phyloP scores from a whole-genome alignment of 2,329 filamentous ascomycete species.

The Aspergillus spinulosporus region DNA sequence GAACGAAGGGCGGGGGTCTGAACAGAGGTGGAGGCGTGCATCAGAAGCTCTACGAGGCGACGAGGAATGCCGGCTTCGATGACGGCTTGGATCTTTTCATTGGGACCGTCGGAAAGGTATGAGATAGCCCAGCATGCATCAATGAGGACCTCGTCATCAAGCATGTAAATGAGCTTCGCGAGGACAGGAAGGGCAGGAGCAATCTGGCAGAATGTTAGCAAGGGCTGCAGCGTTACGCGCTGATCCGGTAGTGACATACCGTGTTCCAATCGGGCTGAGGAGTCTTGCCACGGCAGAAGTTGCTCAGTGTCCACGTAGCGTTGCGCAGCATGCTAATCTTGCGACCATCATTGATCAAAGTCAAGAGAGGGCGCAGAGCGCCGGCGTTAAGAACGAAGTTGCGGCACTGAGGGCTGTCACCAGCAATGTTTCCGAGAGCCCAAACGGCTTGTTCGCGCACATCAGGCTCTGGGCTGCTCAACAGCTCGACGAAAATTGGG shows the following conservation, averaged over 20 bases:
- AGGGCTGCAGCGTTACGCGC: neutral
- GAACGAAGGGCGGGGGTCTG: conserved; percentile 96
- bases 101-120: conserved; percentile 94
- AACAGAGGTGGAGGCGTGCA: conserved; percentile 97
- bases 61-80: conserved; percentile 98
- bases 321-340: conserved; percentile 99
- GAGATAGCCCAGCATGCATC: conserved; percentile 99
- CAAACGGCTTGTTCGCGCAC: conserved; percentile 97
- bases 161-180: conserved; percentile 94
- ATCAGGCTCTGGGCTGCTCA: conserved; percentile 94
- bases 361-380: conserved; percentile 85
- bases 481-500: conserved; percentile 95
- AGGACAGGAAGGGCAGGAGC: conserved; percentile 91
- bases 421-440: conserved; percentile 97
- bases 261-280: conserved; percentile 97
- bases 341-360: conserved; percentile 90
- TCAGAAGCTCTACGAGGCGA: conserved; percentile 91
- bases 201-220: conserved; percentile 61
- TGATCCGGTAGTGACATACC: conserved; percentile 56
- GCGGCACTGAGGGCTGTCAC: conserved; percentile 94
- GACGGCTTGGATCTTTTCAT: conserved; percentile 98
- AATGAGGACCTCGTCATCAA: conserved; percentile 97
- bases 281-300: conserved; percentile 99
- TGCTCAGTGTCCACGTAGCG: conserved; percentile 98
- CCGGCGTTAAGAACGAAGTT: conserved; percentile 93